Evolutionary conservation across 495 filamentous ascomycete genomes (phyloP).

Genomic region (Neurospora sp.): DNA sequence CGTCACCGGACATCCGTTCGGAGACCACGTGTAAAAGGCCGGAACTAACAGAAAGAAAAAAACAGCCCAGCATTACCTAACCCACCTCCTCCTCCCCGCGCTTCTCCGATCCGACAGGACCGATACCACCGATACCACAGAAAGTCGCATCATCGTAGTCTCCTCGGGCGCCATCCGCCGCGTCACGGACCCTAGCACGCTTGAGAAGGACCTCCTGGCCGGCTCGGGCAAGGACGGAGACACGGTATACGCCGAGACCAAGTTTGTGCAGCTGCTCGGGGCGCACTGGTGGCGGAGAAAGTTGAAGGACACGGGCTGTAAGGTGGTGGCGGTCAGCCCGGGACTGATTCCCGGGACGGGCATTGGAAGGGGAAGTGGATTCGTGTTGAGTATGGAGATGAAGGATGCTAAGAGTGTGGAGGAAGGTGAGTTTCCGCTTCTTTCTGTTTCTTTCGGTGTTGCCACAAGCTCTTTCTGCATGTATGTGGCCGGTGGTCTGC

Average conservation of each 20-base stretch:
- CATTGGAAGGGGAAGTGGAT: constrained; percentile 11
- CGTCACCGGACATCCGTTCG: too few relatives aligned
- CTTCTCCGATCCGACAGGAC: not conserved
- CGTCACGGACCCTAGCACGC: constrained; percentile 16
- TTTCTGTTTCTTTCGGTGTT: not conserved
- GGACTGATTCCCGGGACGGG: constrained; percentile 32
- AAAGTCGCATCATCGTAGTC: constrained; percentile 31
- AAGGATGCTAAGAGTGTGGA: constrained; percentile 30
- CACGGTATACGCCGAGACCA: constrained; percentile 24
- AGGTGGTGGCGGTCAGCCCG: constrained; percentile 36
- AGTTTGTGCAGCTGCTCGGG: constrained; percentile 34
- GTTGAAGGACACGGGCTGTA: constrained; percentile 19
- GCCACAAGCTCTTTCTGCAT: not conserved
- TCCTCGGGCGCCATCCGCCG: constrained; percentile 29
- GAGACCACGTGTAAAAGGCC: not conserved
- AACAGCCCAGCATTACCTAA: constrained; percentile 37
- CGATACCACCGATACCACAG: constrained; percentile 24
- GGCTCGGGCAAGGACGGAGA: constrained; percentile 13
- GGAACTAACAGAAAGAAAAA: not conserved
- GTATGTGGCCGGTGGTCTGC: not conserved
- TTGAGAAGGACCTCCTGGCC: constrained; percentile 25
- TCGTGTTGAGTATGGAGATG: constrained; percentile 9
- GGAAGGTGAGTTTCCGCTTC: constrained; percentile 21
- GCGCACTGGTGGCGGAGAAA: constrained; percentile 42
- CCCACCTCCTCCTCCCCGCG: constrained; percentile 21